These are phyloP conservation scores for Pseudogymnoascus sp. DNA, from an alignment of 2,329 filamentous ascomycete genomes.

Conservation along the genomic window DNA sequence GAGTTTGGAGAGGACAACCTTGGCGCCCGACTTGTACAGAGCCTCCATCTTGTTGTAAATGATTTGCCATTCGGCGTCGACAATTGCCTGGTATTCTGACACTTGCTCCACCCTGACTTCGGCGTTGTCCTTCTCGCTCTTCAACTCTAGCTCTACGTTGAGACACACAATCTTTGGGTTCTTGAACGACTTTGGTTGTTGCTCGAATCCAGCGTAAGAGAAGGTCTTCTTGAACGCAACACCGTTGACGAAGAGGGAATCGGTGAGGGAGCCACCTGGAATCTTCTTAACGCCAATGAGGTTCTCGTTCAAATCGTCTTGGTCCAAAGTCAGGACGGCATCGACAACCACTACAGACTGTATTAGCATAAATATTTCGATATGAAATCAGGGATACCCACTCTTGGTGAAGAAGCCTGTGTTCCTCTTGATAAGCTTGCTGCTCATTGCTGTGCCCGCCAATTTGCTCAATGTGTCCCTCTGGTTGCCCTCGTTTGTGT, in stretches of 20 bases:
- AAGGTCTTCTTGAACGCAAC: slow-evolving; percentile 99
- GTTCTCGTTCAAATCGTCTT: slow-evolving; percentile 95
- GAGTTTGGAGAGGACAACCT: slow-evolving; percentile 94
- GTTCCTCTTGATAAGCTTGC: slow-evolving; percentile 98
- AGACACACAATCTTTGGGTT: slow-evolving; percentile 95
- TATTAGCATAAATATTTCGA: slow-evolving; percentile 27
- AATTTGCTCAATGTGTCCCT: slow-evolving; percentile 84
- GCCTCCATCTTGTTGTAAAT: slow-evolving; percentile 99
- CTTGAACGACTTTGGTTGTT: slow-evolving; percentile 92
- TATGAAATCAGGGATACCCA: slow-evolving; percentile 39
- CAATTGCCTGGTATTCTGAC: slow-evolving; percentile 97
- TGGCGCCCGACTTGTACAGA: slow-evolving; percentile 85
- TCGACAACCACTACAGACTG: slow-evolving; percentile 82
- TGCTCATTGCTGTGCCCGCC: slow-evolving; percentile 95
- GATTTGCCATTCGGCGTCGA: slow-evolving; percentile 99
- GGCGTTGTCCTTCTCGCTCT: slow-evolving; percentile 98
- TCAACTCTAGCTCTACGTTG: slow-evolving; percentile 96
- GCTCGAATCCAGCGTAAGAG: slow-evolving; percentile 97
- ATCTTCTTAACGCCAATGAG: slow-evolving; percentile 98
- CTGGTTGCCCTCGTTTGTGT: slow-evolving; percentile 74
- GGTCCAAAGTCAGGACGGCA: slow-evolving; percentile 88
- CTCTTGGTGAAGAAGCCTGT: slow-evolving; percentile 96
- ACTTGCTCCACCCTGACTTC: slow-evolving; percentile 98
- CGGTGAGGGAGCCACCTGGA: slow-evolving; percentile 88
- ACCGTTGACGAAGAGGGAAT: slow-evolving; percentile 94